phyloP scores from a whole-genome alignment of 108 stramenopile genomes.

The Bacterosira constricta region DNA sequence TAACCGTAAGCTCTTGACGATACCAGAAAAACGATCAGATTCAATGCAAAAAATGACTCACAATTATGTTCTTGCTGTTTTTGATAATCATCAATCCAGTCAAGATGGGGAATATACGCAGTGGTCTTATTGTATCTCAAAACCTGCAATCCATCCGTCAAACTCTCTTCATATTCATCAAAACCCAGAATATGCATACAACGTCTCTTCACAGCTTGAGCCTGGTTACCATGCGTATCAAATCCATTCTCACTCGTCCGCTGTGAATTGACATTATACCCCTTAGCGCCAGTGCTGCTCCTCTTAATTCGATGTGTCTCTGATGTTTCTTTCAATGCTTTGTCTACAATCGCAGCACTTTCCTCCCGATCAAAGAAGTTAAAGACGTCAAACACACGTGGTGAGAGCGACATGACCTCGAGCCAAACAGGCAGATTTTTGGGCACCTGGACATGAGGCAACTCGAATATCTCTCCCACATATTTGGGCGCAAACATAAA shows the following conservation, averaged over 20 bases:
- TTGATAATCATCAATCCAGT: conserved; percentile 84
- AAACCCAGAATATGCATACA: conserved; percentile 58
- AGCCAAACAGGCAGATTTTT: conserved; percentile 59
- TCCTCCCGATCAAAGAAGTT: conserved; percentile 82
- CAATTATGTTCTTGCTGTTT: conserved; percentile 61
- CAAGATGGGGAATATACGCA: conserved; percentile 92
- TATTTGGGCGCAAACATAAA: conserved; percentile 88
- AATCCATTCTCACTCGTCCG: conserved; percentile 87
- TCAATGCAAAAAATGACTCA: conserved; percentile 3
- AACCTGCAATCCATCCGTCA: conserved; percentile 95
- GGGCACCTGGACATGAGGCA: conserved; percentile 69
- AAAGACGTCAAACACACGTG: conserved; percentile 86
- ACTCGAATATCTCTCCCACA: conserved; percentile 83
- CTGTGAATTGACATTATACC: conserved; percentile 59
- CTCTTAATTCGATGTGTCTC: conserved; percentile 81
- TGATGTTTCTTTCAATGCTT: conserved; percentile 65
- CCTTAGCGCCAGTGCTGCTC: conserved; percentile 74
- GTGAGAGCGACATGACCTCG: conserved; percentile 65
- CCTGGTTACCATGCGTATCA: conserved; percentile 81
- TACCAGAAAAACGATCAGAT: too few species aligned
- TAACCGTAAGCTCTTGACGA: too few species aligned
- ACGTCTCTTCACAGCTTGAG: conserved; percentile 60
- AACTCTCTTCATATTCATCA: conserved; percentile 78
- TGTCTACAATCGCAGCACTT: conserved; percentile 62
- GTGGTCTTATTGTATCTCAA: conserved; percentile 92